These are phyloP conservation scores for Vanilla planifolia DNA, from an alignment of 106 monocot species.

Conservation along the genomic window DNA sequence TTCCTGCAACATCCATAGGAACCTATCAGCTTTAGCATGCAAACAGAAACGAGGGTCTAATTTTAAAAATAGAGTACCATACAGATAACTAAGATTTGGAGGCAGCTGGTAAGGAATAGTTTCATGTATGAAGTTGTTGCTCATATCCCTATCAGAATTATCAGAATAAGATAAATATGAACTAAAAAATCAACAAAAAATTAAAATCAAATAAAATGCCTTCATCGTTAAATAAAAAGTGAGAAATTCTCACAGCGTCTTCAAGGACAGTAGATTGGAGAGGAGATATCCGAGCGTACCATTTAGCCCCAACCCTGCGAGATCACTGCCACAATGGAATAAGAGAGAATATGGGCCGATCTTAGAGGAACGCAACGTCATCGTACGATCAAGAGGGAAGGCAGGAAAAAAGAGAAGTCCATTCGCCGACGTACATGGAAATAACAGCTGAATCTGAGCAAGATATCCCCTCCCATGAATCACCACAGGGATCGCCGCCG, in stretches of 20 bases:
- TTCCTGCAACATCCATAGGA: constrained; percentile 45
- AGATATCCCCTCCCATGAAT: constrained; percentile 62
- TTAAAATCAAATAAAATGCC: not conserved
- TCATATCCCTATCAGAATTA: constrained; percentile 55
- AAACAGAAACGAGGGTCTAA: not conserved
- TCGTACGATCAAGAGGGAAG: not conserved
- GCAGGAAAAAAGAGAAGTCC: not conserved
- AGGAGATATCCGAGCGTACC: constrained; percentile 78
- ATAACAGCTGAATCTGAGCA: constrained; percentile 46
- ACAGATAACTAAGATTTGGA: constrained; percentile 76
- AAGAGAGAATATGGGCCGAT: not conserved
- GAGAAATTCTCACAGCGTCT: constrained; percentile 51
- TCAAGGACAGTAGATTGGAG: constrained; percentile 58
- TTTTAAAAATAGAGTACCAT: constrained; percentile 15
- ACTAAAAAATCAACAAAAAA: not conserved
- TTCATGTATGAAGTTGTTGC: constrained; percentile 73
- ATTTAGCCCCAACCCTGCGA: constrained; percentile 62
- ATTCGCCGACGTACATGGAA: constrained; percentile 46
- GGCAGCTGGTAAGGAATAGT: constrained; percentile 79
- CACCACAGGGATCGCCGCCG: constrained; percentile 56
- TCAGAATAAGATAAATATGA: constrained; percentile 1
- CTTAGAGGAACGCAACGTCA: not conserved
- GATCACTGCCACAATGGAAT: constrained; percentile 31
- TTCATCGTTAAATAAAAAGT: not conserved
- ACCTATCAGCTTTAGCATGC: not conserved